Percentiles rank a stretch among this genome's conserved stretches.
phyloP scores from a whole-genome alignment of 441 rosid species.

The Francoa sonchifolia region DNA sequence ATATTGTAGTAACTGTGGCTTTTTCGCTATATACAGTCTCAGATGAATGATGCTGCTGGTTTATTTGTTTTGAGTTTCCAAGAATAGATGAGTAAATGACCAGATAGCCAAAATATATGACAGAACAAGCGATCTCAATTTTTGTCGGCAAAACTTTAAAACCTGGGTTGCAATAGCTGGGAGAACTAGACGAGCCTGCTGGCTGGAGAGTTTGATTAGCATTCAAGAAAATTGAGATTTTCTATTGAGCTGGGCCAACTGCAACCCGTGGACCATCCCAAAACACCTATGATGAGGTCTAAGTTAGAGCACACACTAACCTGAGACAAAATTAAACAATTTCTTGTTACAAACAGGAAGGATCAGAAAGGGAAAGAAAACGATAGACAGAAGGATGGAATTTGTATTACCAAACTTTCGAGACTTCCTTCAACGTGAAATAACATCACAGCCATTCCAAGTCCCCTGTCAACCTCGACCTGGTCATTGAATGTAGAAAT shows the following conservation, averaged over 20 bases:
- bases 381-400: no score
- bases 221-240: constrained; percentile 40
- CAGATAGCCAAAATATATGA: no score
- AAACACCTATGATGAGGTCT: constrained; percentile 68
- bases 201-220: constrained; percentile 22
- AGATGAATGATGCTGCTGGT: no score
- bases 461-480: constrained; percentile 85
- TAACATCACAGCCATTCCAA: constrained; percentile 84
- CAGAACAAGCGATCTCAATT: no score
- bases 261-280: constrained; percentile 93
- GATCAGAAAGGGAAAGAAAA: background rate
- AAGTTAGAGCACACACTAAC: constrained; percentile 61
- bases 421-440: constrained; percentile 72
- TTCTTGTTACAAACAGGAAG: constrained; percentile 1
- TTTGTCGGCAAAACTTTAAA: no score
- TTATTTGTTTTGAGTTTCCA: no score
- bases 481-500: constrained; percentile 15
- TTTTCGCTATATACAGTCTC: no score
- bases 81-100: no score
- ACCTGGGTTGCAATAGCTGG: no score
- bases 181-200: constrained; percentile 10
- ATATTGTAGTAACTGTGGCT: no score
- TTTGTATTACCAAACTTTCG: constrained; percentile 69
- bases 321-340: constrained; percentile 23
- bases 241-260: constrained; percentile 66